Evolutionary conservation across 179 eudicot genomes (phyloP).

Genomic region (Beta lomatogona): DNA sequence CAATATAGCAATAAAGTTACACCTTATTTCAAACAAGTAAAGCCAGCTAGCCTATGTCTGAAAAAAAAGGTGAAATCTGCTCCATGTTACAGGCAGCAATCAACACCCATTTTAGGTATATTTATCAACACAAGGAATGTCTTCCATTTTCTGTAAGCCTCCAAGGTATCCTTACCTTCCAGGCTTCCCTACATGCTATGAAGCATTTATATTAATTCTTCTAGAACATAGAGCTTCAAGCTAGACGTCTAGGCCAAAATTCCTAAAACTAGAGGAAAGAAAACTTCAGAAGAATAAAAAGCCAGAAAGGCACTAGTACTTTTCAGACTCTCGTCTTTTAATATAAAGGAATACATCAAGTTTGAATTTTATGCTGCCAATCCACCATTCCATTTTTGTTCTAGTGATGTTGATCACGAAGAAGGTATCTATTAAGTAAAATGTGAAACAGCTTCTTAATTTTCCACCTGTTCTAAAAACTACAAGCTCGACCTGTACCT

Average conservation of each 20-base stretch:
- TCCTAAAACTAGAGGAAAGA: neutral
- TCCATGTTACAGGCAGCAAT: neutral
- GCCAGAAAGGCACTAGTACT: neutral
- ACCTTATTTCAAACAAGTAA: neutral
- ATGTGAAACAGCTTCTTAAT: neutral
- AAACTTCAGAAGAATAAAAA: neutral
- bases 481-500: neutral
- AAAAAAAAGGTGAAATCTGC: neutral
- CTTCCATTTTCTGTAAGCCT: neutral
- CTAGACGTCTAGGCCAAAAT: neutral
- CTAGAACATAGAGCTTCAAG: neutral
- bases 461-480: neutral
- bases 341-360: neutral
- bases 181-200: neutral
- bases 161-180: neutral
- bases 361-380: neutral
- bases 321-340: slow-evolving; percentile 1
- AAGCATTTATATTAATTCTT: neutral
- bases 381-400: neutral
- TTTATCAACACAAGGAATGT: neutral
- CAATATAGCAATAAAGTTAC: neutral
- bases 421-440: neutral
- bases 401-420: no score
- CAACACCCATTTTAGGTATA: neutral
- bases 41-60: neutral